A percentile compares a stretch with the other conserved stretches of the same genome.
Conservation (phyloP, 129 eudicot species). For the Lactuca saligna region DNA sequence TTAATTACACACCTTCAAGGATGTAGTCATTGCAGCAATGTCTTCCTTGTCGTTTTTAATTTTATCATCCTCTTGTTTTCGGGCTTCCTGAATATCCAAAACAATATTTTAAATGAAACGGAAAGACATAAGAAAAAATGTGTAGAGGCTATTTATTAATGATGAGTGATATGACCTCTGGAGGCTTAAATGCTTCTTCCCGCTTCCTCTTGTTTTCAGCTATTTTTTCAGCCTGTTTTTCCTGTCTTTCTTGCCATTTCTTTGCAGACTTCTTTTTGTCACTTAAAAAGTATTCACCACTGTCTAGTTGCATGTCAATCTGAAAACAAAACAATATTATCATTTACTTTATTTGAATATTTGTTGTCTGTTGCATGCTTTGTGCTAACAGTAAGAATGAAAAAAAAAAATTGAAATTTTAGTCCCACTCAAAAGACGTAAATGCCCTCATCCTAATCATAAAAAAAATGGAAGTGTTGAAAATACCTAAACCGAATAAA, state of each 20-base stretch:
- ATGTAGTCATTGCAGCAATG: slow-evolving; percentile 50
- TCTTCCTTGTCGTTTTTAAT: slow-evolving; percentile 38
- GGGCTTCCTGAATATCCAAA: slow-evolving; percentile 53
- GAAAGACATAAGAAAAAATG: not conserved
- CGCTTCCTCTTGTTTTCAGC: slow-evolving; percentile 80
- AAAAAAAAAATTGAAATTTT: no score
- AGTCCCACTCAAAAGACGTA: no score
- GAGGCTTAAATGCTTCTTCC: slow-evolving; percentile 84
- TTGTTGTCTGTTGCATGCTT: no score
- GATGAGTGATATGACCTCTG: slow-evolving; percentile 45
- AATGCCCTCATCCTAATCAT: no score
- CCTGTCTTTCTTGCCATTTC: slow-evolving; percentile 95
- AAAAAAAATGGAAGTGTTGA: no score
- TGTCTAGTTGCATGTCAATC: slow-evolving; percentile 83
- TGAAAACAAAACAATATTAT: slow-evolving; percentile 20
- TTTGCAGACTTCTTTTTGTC: slow-evolving; percentile 81
- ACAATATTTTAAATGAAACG: not conserved
- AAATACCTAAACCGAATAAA: no score
- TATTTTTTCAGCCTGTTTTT: slow-evolving; percentile 74
- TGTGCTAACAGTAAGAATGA: no score
- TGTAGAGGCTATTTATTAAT: not conserved
- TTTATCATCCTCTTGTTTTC: slow-evolving; percentile 23
- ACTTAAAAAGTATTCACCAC: slow-evolving; percentile 87
- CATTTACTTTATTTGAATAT: not conserved
- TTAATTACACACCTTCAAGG: slow-evolving; percentile 63